phyloP scores from a whole-genome alignment of 345 rosid genomes.

The Citrus inodora region DNA sequence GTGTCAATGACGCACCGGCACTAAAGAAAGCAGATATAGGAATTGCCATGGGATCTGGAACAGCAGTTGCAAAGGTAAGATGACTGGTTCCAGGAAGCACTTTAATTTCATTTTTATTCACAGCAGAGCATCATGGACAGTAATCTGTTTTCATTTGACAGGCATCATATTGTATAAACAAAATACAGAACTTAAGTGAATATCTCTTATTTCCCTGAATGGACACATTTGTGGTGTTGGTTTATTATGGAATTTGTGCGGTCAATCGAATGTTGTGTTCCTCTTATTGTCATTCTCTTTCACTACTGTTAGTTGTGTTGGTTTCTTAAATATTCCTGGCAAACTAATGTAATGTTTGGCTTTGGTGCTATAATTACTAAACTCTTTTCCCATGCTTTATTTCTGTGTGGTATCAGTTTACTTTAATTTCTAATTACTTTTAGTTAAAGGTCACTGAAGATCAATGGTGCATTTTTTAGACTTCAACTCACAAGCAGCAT shows the following conservation, averaged over 20 bases:
- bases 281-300: not conserved
- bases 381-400: not conserved
- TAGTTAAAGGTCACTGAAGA: not conserved
- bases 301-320: not conserved
- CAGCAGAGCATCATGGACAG: not conserved
- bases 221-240: not conserved
- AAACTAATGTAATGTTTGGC: not conserved
- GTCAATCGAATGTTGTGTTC: not conserved
- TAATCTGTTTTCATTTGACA: not conserved
- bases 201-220: not conserved
- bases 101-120: not conserved
- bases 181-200: not conserved
- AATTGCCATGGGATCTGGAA: constrained; percentile 99
- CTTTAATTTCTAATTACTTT: not conserved
- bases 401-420: not conserved
- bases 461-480: not conserved
- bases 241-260: not conserved
- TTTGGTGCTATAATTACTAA: not conserved
- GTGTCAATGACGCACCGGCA: constrained; percentile 99
- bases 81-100: not conserved
- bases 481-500: not conserved
- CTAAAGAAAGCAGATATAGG: constrained; percentile 97
- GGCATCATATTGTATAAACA: not conserved
- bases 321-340: not conserved
- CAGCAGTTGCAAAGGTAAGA: constrained; percentile 96